Evolutionary conservation across 2,329 filamentous ascomycete genomes (phyloP).

Genomic region (Aspergillus niger): DNA sequence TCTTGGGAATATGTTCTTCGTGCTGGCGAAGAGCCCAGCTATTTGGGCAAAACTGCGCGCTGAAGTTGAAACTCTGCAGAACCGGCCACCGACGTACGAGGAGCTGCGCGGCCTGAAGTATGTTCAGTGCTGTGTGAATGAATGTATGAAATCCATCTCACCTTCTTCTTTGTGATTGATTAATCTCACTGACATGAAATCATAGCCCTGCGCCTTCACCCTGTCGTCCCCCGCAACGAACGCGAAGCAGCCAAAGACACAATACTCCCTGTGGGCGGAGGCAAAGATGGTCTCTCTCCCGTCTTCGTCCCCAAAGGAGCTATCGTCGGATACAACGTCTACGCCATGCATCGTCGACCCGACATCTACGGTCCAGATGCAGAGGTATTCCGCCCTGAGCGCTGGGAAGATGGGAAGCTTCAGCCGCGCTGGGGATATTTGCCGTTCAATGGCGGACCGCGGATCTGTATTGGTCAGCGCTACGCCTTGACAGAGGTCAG

Average conservation of each 20-base stretch:
- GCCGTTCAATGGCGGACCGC: constrained; percentile 52
- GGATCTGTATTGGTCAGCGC: constrained; percentile 58
- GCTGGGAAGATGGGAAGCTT: constrained; percentile 42
- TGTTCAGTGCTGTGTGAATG: not conserved
- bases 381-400: constrained; percentile 48
- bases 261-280: constrained; percentile 65
- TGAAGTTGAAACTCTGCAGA: not conserved
- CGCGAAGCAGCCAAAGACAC: constrained; percentile 68
- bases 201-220: constrained; percentile 66
- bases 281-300: constrained; percentile 41
- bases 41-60: not conserved
- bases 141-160: not conserved
- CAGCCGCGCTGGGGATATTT: constrained; percentile 52
- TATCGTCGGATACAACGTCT: constrained; percentile 47
- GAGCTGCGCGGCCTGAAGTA: not conserved
- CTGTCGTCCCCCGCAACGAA: constrained; percentile 74
- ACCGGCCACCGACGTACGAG: not conserved
- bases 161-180: not conserved
- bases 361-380: constrained; percentile 37
- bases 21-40: too few species aligned
- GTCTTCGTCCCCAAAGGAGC: constrained; percentile 50
- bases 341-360: constrained; percentile 47
- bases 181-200: not conserved
- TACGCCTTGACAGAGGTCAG: constrained; percentile 59
- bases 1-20: too few species aligned